Percentiles rank a stretch among this genome's conserved stretches.
These are phyloP conservation scores for Ogataea populi-albae DNA, from an alignment of 805 yeast species.

Conservation along the genomic window DNA sequence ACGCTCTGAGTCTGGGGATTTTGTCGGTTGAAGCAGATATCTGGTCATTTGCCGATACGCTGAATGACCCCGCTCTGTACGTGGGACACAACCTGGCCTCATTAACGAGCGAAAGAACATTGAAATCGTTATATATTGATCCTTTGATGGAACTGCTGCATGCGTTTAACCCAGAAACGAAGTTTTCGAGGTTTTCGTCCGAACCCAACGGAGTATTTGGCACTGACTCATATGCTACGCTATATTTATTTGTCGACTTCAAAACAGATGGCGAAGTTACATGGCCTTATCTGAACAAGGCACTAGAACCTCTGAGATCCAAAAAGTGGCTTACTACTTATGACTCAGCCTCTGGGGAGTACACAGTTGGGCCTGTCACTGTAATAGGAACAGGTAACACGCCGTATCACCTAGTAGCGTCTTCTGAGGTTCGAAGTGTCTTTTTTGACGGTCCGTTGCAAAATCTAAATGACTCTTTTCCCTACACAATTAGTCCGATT, in stretches of 20 bases:
- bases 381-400: slow-evolving; percentile 65
- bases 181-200: slow-evolving; percentile 18
- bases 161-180: slow-evolving; percentile 40
- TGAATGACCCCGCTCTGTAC: slow-evolving; percentile 34
- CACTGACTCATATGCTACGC: slow-evolving; percentile 48
- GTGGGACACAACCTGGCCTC: slow-evolving; percentile 61
- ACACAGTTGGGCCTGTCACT: slow-evolving; percentile 54
- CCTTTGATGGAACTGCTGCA: slow-evolving; percentile 50
- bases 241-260: slow-evolving; percentile 62
- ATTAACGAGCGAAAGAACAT: slow-evolving; percentile 43
- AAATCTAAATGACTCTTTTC: slow-evolving; percentile 19
- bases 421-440: slow-evolving; percentile 31
- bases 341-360: slow-evolving; percentile 33
- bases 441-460: slow-evolving; percentile 56
- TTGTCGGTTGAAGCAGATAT: slow-evolving; percentile 55
- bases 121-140: slow-evolving; percentile 49
- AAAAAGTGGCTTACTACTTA: slow-evolving; percentile 50
- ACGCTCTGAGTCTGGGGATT: slow-evolving; percentile 46
- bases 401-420: slow-evolving; percentile 41
- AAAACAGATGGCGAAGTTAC: slow-evolving; percentile 55
- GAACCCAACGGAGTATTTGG: slow-evolving; percentile 29
- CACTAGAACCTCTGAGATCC: slow-evolving; percentile 46
- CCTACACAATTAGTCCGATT: slow-evolving; percentile 30
- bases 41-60: slow-evolving; percentile 40
- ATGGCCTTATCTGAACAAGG: slow-evolving; percentile 42